phyloP scores from a whole-genome alignment of 495 filamentous ascomycete species.

The Neurospora sp. region DNA sequence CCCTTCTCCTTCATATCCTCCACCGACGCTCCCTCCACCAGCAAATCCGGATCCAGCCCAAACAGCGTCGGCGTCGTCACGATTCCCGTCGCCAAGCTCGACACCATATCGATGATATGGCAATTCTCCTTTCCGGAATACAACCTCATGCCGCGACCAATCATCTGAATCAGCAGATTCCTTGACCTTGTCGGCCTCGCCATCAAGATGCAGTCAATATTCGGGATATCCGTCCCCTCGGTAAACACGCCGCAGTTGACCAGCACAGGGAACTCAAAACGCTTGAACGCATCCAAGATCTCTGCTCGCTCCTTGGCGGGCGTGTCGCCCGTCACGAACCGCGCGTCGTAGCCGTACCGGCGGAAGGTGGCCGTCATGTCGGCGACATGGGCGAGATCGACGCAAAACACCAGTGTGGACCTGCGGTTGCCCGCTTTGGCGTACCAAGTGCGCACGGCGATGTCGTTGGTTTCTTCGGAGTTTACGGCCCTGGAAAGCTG shows the following conservation, averaged over 20 bases:
- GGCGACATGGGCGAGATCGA: conserved; percentile 71
- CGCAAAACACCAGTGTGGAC: conserved; percentile 89
- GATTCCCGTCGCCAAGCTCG: conserved; percentile 68
- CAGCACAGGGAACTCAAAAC: conserved; percentile 72
- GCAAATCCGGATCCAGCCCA: conserved; percentile 76
- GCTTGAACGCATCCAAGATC: conserved; percentile 61
- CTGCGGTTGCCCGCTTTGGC: conserved; percentile 58
- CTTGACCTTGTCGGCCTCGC: conserved; percentile 82
- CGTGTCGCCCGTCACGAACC: conserved; percentile 74
- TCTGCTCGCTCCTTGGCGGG: conserved; percentile 50
- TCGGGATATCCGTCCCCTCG: conserved; percentile 93
- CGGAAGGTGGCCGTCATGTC: conserved; percentile 68
- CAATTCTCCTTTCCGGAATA: conserved; percentile 75
- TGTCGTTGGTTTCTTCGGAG: conserved; percentile 62
- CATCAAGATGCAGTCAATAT: conserved; percentile 88
- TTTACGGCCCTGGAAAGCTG: conserved; percentile 75
- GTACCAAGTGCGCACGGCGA: conserved; percentile 77
- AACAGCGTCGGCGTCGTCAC: conserved; percentile 88
- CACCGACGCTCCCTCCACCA: conserved; percentile 53
- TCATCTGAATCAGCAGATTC: conserved; percentile 94
- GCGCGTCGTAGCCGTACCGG: conserved; percentile 66
- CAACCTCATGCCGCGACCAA: conserved; percentile 83
- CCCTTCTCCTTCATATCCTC: conserved; percentile 46
- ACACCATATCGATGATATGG: conserved; percentile 95
- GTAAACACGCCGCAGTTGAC: conserved; percentile 96